Evolutionary conservation across 2,329 filamentous ascomycete genomes (phyloP), one percentile per base, ranked within the genome.

Genomic region (Xylaria sp.): DNA sequence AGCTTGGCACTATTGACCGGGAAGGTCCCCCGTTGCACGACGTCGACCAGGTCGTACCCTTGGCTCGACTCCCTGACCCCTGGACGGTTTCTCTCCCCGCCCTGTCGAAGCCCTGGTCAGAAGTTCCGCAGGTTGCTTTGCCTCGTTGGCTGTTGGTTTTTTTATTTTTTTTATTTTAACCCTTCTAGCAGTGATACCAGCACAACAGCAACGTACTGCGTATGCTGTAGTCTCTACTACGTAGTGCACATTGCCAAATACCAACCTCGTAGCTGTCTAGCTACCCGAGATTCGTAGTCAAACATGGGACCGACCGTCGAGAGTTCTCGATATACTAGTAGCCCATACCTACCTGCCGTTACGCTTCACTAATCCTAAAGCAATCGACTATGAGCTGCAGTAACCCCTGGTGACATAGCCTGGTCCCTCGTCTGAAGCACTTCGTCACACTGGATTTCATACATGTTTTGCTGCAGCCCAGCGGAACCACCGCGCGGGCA

Each of bases 1-100:
- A 69, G 63, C 64, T 52, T 63, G 60, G 54, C 67, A 69, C 69
- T 72, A 72, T 72, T 69, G 69, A 71, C 71, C 69, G 71, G 71
- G 71, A 67, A 70, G 15, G 46, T 70, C 57, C 66, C 69, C 72
- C 71, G 69, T 73, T 55, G 65, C 52, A 63, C 65, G 50, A 65
- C 57, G 18, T 59, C 31, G 63, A 62, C 69, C 71, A 62, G 72
- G 71, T 58, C 48, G 50, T 59, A 63, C 48, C 63, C 55, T 65
- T 55, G 50, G 61, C 48, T 34, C 65, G 31, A 44, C 37, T 48
- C 56, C 67, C 44, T 64, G 54, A 48, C 54, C 67, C 67, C 54
- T 69, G 67, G 55, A 60, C 57, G 56, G 41, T 57, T 63, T 52
- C 55, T 25, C 60, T 58, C 69, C 67, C 67, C 61, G 50, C 58